Percentiles rank a stretch among this genome's conserved stretches.
These are phyloP conservation scores for Boletus sensibilis DNA, from an alignment of 768 basidiomycete species.

Conservation along the genomic window DNA sequence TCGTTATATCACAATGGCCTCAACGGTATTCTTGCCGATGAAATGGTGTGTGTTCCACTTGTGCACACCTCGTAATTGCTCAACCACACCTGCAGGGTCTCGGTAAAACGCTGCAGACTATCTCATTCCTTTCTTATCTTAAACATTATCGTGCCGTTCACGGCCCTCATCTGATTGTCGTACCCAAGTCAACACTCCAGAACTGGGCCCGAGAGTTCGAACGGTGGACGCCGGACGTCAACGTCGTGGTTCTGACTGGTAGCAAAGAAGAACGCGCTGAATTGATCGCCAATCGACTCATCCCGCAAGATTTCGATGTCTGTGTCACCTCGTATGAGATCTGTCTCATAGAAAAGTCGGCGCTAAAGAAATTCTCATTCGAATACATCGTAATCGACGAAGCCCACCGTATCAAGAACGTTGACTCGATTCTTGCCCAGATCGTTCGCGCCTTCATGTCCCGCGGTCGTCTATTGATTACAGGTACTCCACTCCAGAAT, in stretches of 20 bases:
- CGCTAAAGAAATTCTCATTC: slow-evolving; percentile 92
- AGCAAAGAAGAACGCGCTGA: slow-evolving; percentile 86
- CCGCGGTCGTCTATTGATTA: slow-evolving; percentile 89
- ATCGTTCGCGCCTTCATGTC: slow-evolving; percentile 91
- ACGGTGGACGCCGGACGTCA: slow-evolving; percentile 88
- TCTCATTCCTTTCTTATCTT: slow-evolving; percentile 94
- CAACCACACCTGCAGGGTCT: slow-evolving; percentile 62
- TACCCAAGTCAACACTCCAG: slow-evolving; percentile 97
- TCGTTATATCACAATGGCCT: slow-evolving; percentile 94
- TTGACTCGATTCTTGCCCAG: slow-evolving; percentile 91
- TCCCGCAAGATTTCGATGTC: slow-evolving; percentile 89
- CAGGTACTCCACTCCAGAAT: slow-evolving; percentile 96
- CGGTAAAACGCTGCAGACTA: slow-evolving; percentile 97
- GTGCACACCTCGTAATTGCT: neutral
- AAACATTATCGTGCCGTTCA: slow-evolving; percentile 72
- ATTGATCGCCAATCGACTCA: slow-evolving; percentile 72
- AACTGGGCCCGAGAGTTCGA: slow-evolving; percentile 96
- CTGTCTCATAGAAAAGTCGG: slow-evolving; percentile 91
- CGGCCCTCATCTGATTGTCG: slow-evolving; percentile 93
- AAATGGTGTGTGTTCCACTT: slow-evolving; percentile 61
- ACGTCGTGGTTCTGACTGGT: slow-evolving; percentile 77
- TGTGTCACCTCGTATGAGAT: slow-evolving; percentile 97
- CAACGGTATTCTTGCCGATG: slow-evolving; percentile 96
- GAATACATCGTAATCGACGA: slow-evolving; percentile 99
- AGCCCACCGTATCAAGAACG: slow-evolving; percentile 99